These are phyloP conservation scores for Xanthoparmelia taractica DNA, from an alignment of 495 filamentous ascomycete genomes.

Conservation along the genomic window DNA sequence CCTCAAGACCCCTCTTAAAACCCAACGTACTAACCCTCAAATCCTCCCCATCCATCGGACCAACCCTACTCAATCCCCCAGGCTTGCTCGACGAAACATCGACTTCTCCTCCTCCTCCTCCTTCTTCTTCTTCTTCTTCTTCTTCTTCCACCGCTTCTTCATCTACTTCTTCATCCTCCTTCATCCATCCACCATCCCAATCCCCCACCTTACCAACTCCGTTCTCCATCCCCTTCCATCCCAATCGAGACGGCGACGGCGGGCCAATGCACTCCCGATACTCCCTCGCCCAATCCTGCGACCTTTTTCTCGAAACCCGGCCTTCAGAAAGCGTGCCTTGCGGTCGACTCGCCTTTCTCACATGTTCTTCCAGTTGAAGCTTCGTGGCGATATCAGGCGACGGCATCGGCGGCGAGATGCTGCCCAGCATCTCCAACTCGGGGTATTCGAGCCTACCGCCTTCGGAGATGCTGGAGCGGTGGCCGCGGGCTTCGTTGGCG, in stretches of 20 bases:
- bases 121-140: no score
- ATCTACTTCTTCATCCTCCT: not conserved
- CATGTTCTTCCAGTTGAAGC: not conserved
- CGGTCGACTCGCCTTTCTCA: not conserved
- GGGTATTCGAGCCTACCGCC: conserved; percentile 22
- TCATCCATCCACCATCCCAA: not conserved
- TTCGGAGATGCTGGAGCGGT: conserved; percentile 20
- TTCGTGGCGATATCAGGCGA: conserved; percentile 10
- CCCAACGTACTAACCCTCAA: conserved; percentile 15
- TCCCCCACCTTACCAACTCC: not conserved
- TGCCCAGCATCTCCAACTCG: conserved; percentile 20
- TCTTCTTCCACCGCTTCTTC: not conserved
- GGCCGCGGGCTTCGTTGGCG: conserved; percentile 16
- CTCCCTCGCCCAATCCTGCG: conserved; percentile 10
- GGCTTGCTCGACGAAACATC: no score
- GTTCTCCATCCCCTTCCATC: no score
- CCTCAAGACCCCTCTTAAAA: conserved; percentile 15
- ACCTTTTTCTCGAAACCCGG: conserved; percentile 1
- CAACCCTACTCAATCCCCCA: no score
- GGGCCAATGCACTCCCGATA: not conserved
- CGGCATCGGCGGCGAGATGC: conserved; percentile 10
- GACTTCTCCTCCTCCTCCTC: no score
- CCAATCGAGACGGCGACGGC: no score
- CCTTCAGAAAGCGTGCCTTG: no score
- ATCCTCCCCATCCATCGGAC: not conserved